Evolutionary conservation across 306 rosid genomes (phyloP).

Genomic region (Quercus rubra): DNA sequence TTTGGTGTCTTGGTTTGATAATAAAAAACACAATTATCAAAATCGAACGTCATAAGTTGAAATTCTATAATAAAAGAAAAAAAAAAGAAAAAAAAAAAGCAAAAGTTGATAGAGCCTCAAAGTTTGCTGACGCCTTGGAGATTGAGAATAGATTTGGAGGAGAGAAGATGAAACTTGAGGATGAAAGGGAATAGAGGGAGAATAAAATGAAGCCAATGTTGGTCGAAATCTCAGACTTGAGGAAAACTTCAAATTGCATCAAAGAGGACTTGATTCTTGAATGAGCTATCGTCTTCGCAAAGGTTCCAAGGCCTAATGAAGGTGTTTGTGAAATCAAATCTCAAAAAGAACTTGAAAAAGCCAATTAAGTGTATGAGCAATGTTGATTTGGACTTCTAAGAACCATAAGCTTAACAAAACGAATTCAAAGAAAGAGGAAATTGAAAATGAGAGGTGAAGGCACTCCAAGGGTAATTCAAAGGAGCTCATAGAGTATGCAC

Average conservation of each 20-base stretch:
- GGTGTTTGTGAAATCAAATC: slow-evolving; percentile 48
- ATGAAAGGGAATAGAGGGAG: slow-evolving; percentile 42
- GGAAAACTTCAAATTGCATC: slow-evolving; percentile 44
- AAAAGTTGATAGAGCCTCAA: slow-evolving; percentile 50
- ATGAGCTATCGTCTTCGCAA: slow-evolving; percentile 58
- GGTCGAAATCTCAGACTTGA: slow-evolving; percentile 56
- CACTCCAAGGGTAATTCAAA: slow-evolving; percentile 76
- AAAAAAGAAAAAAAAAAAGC: rapidly evolving
- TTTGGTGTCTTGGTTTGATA: rapidly evolving
- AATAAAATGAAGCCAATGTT: slow-evolving; percentile 47
- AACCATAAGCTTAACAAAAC: slow-evolving; percentile 33
- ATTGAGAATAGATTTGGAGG: slow-evolving; percentile 46
- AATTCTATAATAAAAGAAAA: too few species aligned
- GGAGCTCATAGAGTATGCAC: slow-evolving; percentile 55
- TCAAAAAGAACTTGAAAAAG: slow-evolving; percentile 55
- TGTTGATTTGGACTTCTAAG: slow-evolving; percentile 19
- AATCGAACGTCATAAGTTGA: rapidly evolving
- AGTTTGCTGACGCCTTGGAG: slow-evolving; percentile 38
- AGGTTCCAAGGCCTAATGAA: slow-evolving; percentile 61
- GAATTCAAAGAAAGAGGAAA: slow-evolving; percentile 54
- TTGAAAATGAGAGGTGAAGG: slow-evolving; percentile 47
- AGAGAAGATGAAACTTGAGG: slow-evolving; percentile 30
- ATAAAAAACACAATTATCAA: too few species aligned
- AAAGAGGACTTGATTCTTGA: slow-evolving; percentile 25
- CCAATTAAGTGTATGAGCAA: slow-evolving; percentile 26